Base-by-base conservation (phyloP, 306 rosid species). In the Corylus americana region DNA sequence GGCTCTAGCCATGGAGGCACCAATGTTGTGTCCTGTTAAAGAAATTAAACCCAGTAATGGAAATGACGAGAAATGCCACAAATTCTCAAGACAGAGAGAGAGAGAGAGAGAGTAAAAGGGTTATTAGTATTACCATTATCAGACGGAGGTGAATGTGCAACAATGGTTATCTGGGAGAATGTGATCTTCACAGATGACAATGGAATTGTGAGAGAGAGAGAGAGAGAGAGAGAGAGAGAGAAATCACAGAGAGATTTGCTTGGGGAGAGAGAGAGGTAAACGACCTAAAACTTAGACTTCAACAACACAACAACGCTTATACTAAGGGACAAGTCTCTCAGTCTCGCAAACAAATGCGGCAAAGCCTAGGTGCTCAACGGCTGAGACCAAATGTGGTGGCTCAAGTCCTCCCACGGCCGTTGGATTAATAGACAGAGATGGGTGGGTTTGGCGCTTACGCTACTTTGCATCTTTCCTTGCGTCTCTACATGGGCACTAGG, bases 1-100 rank as follows among this genome's bases (percentile, higher is more conserved):
- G 90, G 84, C 83, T 93, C 97, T 1, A 95, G 88, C 99, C 99
- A 95, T 71, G 93, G 91, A 17, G 99, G 99, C 54, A 87, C 93
- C 90, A 42, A 42, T 42, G 86, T 45, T 91, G 85, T 84, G 59
- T 87, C 87, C 88, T 92, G 90, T 78, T 69, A 48, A 39, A 2
- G 44, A 9, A 27, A 57, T 77, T 27, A 78, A 11, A 29, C 75
- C 66, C 76, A 78, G 18, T 49, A 35, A 66, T 31, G 0, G 18
- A 22, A 80, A 11, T 4, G 42, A 29, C 9, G 11, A 3, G 49
- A 10, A n/a, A 67, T n/a, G 5, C 11, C 54, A 51, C 20, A 69
- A 8, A 66, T 45, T 75, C 61, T 61, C 45, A 49, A 44, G 7
- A 55, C 13, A 44, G 44, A 64, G 17, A 9, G 20, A 53, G 45